Percentiles rank a stretch among this genome's conserved stretches.
These are phyloP conservation scores for Polytolypa hystricis DNA, from an alignment of 2,329 filamentous ascomycete species.

Conservation along the genomic window DNA sequence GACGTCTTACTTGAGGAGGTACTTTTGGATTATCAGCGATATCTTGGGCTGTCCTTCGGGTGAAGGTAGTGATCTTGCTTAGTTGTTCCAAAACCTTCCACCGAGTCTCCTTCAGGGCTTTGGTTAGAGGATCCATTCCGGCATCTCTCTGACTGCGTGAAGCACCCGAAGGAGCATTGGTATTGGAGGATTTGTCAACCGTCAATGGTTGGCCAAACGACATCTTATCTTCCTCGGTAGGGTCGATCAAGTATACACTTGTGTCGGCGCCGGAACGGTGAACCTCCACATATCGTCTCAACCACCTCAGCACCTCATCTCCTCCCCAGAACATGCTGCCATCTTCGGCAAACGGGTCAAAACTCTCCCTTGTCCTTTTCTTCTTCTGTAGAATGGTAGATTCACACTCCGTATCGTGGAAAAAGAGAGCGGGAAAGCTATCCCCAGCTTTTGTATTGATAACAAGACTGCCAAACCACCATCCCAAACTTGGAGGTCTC, in stretches of 20 bases:
- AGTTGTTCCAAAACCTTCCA: constrained; percentile 97
- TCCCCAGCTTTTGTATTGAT: constrained; percentile 87
- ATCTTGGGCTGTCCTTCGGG: constrained; percentile 79
- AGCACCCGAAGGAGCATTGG: constrained; percentile 5
- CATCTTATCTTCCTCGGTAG: constrained; percentile 68
- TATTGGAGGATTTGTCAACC: constrained; percentile 25
- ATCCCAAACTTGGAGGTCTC: constrained; percentile 82
- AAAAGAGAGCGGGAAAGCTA: constrained; percentile 90
- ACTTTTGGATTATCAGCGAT: constrained; percentile 83
- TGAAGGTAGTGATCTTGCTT: constrained; percentile 95
- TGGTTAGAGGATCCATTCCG: constrained; percentile 84
- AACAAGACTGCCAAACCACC: constrained; percentile 96
- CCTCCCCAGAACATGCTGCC: constrained; percentile 91
- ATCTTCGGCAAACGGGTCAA: constrained; percentile 77
- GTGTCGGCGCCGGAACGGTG: constrained; percentile 78
- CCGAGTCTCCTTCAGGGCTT: constrained; percentile 84
- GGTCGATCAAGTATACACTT: constrained; percentile 84
- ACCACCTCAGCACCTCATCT: constrained; percentile 85
- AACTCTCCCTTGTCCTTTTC: constrained; percentile 67
- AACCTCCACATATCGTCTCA: constrained; percentile 71
- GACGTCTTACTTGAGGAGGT: constrained; percentile 72
- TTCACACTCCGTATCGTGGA: constrained; percentile 94
- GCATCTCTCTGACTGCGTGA: constrained; percentile 44
- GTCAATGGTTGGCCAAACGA: constrained; percentile 53
- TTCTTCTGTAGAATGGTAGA: constrained; percentile 92